Conservation (phyloP, 345 rosid species). For the Melaleuca quinquenervia region DNA sequence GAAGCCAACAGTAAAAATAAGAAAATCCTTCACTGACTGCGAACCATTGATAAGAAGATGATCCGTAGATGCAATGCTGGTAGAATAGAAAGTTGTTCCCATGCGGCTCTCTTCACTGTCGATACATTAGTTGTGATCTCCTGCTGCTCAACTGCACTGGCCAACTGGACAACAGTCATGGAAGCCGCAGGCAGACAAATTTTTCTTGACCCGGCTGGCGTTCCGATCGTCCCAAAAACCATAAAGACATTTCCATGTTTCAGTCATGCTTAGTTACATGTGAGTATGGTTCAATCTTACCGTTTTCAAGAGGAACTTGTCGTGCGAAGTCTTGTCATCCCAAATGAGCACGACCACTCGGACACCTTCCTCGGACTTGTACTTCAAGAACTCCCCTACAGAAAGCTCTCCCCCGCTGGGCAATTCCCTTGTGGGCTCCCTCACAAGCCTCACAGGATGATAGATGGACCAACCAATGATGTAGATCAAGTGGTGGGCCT, state of each 20-base stretch:
- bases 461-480: slow-evolving; percentile 54
- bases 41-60: not conserved
- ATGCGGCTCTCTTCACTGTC: not conserved
- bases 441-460: slow-evolving; percentile 44
- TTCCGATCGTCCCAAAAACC: fast-evolving
- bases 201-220: fast-evolving
- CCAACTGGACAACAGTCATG: not conserved
- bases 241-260: not conserved
- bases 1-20: not conserved
- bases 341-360: slow-evolving; percentile 46
- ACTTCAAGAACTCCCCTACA: slow-evolving; percentile 48
- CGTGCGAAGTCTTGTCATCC: slow-evolving; percentile 73
- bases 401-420: slow-evolving; percentile 47
- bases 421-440: slow-evolving; percentile 46
- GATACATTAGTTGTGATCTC: not conserved
- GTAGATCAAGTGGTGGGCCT: slow-evolving; percentile 51
- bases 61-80: not conserved
- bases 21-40: not conserved
- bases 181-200: not conserved
- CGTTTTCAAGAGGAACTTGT: slow-evolving; percentile 43
- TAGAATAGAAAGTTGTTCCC: not conserved
- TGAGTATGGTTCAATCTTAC: slow-evolving; percentile 2
- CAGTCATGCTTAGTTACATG: not conserved
- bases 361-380: slow-evolving; percentile 65
- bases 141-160: not conserved